phyloP scores from a whole-genome alignment of 2,329 filamentous ascomycete genomes.

The Madurella fahalii region DNA sequence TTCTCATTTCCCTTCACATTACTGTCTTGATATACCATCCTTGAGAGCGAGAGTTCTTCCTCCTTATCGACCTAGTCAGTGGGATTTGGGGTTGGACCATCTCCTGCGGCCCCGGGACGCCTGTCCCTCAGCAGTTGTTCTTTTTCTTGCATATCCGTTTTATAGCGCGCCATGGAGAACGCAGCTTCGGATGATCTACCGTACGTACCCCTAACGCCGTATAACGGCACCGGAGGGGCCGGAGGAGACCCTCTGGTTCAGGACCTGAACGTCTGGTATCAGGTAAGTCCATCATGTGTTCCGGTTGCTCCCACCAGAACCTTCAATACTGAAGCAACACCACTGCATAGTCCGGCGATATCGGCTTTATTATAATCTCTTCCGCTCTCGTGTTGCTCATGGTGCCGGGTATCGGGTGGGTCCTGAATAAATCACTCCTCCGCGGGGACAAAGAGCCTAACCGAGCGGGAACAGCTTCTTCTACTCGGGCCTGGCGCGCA shows the following conservation, averaged over 20 bases:
- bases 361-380: constrained; percentile 77
- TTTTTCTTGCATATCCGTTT: not conserved
- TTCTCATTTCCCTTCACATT: not conserved
- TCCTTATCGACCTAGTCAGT: too few relatives aligned
- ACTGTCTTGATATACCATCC: too few relatives aligned
- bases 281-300: constrained; percentile 43
- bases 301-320: not conserved
- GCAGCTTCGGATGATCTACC: constrained; percentile 1
- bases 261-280: constrained; percentile 75
- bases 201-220: constrained; percentile 41
- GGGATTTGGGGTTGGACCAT: too few relatives aligned
- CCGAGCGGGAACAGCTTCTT: constrained; percentile 58
- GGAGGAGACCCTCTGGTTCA: constrained; percentile 65
- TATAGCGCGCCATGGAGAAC: not conserved
- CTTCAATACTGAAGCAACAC: constrained; percentile 3
- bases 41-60: too few relatives aligned
- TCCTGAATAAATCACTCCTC: constrained; percentile 11
- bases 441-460: not conserved
- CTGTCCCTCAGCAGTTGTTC: not conserved
- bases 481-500: constrained; percentile 83
- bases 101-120: not conserved
- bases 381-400: constrained; percentile 84
- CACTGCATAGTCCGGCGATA: constrained; percentile 64
- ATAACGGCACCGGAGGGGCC: constrained; percentile 60
- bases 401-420: constrained; percentile 81